A percentile compares a stretch with the other conserved stretches of the same genome.
Conservation (phyloP, 2,329 filamentous ascomycete species). For the Colletotrichum musicola region DNA sequence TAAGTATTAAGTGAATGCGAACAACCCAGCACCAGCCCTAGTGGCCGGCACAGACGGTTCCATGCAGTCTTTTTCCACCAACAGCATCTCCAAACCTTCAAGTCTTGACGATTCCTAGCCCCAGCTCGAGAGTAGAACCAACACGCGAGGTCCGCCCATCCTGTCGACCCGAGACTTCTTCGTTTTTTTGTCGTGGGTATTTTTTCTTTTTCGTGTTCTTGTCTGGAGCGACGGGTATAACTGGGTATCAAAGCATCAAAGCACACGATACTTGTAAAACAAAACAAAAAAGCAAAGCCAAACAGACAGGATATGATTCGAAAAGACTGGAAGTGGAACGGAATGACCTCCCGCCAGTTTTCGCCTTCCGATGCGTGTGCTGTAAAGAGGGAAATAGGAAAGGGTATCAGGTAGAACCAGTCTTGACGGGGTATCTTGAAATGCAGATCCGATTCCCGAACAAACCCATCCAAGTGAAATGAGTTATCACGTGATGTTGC, state of each 20-base stretch:
- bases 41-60: conserved; percentile 38
- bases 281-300: conserved; percentile 41
- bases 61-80: conserved; percentile 35
- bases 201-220: conserved; percentile 43
- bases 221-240: conserved; percentile 47
- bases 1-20: conserved; percentile 55
- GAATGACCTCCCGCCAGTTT: conserved; percentile 35
- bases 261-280: conserved; percentile 42
- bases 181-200: conserved; percentile 43
- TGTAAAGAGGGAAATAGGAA: conserved; percentile 43
- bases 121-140: conserved; percentile 40
- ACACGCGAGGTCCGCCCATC: conserved; percentile 37
- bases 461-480: conserved; percentile 45
- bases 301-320: conserved; percentile 41
- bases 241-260: conserved; percentile 54
- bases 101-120: conserved; percentile 39
- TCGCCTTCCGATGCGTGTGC: conserved; percentile 40
- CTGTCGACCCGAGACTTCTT: conserved; percentile 38
- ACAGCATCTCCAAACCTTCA: conserved; percentile 37
- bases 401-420: conserved; percentile 55
- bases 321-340: conserved; percentile 37
- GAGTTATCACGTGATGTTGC: conserved; percentile 36
- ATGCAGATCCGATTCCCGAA: conserved; percentile 68
- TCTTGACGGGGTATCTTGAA: conserved; percentile 69
- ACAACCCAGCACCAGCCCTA: conserved; percentile 40